Conservation (phyloP, 805 yeast species). For the Dipodascus albidus region DNA sequence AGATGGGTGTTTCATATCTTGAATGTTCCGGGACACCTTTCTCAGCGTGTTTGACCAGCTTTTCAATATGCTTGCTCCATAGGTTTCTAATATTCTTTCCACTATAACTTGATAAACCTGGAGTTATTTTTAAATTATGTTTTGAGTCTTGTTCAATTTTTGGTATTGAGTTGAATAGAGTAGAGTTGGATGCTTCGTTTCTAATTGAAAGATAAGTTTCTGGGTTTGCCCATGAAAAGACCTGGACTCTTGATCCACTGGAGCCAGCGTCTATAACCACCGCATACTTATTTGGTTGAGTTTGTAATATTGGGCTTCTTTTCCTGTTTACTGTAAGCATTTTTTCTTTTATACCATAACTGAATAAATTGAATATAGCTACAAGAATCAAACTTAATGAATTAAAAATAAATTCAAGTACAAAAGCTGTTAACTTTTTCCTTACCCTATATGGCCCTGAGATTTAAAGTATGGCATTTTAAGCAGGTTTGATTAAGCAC, state of each 20-base stretch:
- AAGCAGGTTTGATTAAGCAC: too few species aligned
- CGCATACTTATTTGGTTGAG: constrained; percentile 40
- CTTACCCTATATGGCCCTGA: too few species aligned
- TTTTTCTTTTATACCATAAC: too few species aligned
- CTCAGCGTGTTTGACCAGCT: constrained; percentile 58
- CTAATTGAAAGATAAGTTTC: constrained; percentile 20
- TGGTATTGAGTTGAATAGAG: constrained; percentile 49
- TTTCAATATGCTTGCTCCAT: constrained; percentile 61
- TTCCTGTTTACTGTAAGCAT: not conserved
- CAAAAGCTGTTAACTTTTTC: too few species aligned
- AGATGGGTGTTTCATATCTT: constrained; percentile 66
- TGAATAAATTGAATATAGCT: too few species aligned
- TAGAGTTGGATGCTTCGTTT: constrained; percentile 22
- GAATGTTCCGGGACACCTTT: constrained; percentile 52
- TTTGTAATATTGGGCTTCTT: not conserved
- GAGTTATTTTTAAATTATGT: constrained; percentile 65
- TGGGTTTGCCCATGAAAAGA: constrained; percentile 68
- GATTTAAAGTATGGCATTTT: too few species aligned
- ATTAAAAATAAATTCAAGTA: too few species aligned
- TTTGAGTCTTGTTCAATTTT: constrained; percentile 46
- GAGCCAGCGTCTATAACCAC: constrained; percentile 93
- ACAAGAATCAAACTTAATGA: too few species aligned
- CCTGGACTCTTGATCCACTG: constrained; percentile 81
- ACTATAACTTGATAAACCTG: constrained; percentile 72
- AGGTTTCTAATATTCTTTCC: constrained; percentile 37